phyloP scores from a whole-genome alignment of 208 protist genomes.

The Acanthamoeba divionensis region DNA sequence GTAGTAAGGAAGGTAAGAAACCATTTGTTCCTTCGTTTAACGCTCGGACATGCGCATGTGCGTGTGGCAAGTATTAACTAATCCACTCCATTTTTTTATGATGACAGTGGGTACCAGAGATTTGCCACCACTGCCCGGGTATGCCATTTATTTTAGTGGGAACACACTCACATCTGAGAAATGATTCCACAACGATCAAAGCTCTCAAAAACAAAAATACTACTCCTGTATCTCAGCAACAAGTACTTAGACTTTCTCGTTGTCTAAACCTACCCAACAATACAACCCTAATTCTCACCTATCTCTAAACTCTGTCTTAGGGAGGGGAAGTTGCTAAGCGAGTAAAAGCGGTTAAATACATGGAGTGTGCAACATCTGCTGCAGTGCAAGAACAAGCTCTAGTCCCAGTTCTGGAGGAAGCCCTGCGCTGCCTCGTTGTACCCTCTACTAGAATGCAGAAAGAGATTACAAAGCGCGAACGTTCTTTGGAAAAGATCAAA shows the following conservation, averaged over 20 bases:
- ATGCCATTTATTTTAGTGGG: constrained; percentile 60
- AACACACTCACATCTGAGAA: constrained; percentile 53
- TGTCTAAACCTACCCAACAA: too few relatives aligned
- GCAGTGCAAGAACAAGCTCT: not conserved
- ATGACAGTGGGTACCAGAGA: constrained; percentile 61
- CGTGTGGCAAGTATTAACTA: too few relatives aligned
- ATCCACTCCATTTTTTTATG: not conserved
- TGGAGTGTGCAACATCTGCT: not conserved
- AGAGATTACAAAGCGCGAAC: constrained; percentile 1
- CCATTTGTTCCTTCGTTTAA: not conserved
- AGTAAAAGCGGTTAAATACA: constrained; percentile 12
- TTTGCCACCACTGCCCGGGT: constrained; percentile 55
- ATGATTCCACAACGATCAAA: constrained; percentile 14
- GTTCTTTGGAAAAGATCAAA: constrained; percentile 12
- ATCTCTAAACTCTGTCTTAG: too few relatives aligned
- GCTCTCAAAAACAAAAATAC: not conserved
- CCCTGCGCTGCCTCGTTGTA: not conserved
- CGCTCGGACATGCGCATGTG: too few relatives aligned
- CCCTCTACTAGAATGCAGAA: not conserved
- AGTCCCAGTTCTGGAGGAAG: not conserved
- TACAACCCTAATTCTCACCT: too few relatives aligned
- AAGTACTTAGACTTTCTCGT: too few relatives aligned
- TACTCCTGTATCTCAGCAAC: not conserved
- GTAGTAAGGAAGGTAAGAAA: not conserved
- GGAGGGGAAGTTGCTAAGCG: constrained; percentile 46